Evolutionary conservation across 768 basidiomycete genomes (phyloP), one percentile per base, ranked within the genome.

Genomic region (Boletus sensibilis): DNA sequence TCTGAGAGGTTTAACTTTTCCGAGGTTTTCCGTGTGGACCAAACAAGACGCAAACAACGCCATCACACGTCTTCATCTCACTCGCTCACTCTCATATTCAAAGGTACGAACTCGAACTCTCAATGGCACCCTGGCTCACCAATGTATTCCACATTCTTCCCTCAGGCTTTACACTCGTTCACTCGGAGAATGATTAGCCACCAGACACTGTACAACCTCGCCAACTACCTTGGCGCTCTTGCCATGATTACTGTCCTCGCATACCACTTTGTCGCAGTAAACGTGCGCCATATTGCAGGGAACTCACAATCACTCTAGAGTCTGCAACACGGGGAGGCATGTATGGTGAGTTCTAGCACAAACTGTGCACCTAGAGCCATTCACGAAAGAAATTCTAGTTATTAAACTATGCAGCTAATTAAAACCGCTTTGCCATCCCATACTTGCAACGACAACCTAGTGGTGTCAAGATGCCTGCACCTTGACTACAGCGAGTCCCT

Each of bases 211-310:
- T 90, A 91, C 73, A 79, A 82, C 52, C 80, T 96, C 51, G 88
- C 92, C 56, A 94, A 93, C 73, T 77, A 83, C 29, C 84, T 95
- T 18, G 94, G 94, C 37, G 78, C 86, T 37, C 77, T 91, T 50
- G 90, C 95, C 29, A 93, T 98, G 87, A 65, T 92, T 62, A 86
- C 90, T 6, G 88, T 94, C 53, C 87, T 98, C 52, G 82, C 84
- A 45, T 97, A 95, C 73, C 95, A 98, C 75, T 83, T 96, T 65
- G 77, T 98, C 49, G 87, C 91, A 34, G 92, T 96, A 58, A 95
- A 95, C 64, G 83, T 85, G 39, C 80, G 80, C 21, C 66, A 78
- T 58, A 58, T 80, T 68, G 68, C 69, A 71, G 56, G 59, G 58
- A 58, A 67, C 20, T 9, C 45, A n/a, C 46, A 55, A 23, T 23